A percentile compares a stretch with the other conserved stretches of the same genome.
phyloP scores from a whole-genome alignment of 345 rosid species.

The Eucalyptus urophylla region DNA sequence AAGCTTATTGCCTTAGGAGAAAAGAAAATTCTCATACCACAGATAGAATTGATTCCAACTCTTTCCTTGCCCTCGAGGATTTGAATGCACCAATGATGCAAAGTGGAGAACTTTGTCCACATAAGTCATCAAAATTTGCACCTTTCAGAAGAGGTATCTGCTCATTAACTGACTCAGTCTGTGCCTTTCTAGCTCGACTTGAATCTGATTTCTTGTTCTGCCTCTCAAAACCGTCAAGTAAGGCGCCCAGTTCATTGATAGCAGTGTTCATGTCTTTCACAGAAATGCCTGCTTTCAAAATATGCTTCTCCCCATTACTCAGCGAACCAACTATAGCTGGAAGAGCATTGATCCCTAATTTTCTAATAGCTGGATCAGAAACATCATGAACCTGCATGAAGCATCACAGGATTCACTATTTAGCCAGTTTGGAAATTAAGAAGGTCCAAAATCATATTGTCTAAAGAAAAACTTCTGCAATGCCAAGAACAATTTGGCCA shows the following conservation, averaged over 20 bases:
- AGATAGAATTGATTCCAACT: slow-evolving; percentile 43
- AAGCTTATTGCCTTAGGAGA: neutral
- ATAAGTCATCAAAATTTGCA: slow-evolving; percentile 43
- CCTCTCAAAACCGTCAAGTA: slow-evolving; percentile 64
- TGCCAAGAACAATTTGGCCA: neutral
- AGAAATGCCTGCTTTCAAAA: slow-evolving; percentile 52
- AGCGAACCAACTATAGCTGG: slow-evolving; percentile 91
- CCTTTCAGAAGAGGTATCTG: slow-evolving; percentile 34
- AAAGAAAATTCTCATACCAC: slow-evolving; percentile 22
- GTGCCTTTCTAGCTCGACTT: slow-evolving; percentile 19
- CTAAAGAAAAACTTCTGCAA: neutral
- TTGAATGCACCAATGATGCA: slow-evolving; percentile 77
- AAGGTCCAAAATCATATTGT: neutral
- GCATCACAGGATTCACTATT: neutral
- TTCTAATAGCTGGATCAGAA: slow-evolving; percentile 31
- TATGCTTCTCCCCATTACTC: slow-evolving; percentile 67
- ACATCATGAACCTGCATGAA: slow-evolving; percentile 51
- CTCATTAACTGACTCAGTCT: slow-evolving; percentile 14
- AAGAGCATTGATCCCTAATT: slow-evolving; percentile 57
- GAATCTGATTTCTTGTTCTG: slow-evolving; percentile 59
- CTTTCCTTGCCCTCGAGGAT: slow-evolving; percentile 48
- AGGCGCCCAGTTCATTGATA: slow-evolving; percentile 42
- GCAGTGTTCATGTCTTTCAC: slow-evolving; percentile 73
- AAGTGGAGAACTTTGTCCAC: slow-evolving; percentile 63
- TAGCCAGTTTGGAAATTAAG: neutral